A percentile compares a stretch with the other conserved stretches of the same genome.
phyloP scores from a whole-genome alignment of 495 filamentous ascomycete genomes.

The Hypoxylon rickii region DNA sequence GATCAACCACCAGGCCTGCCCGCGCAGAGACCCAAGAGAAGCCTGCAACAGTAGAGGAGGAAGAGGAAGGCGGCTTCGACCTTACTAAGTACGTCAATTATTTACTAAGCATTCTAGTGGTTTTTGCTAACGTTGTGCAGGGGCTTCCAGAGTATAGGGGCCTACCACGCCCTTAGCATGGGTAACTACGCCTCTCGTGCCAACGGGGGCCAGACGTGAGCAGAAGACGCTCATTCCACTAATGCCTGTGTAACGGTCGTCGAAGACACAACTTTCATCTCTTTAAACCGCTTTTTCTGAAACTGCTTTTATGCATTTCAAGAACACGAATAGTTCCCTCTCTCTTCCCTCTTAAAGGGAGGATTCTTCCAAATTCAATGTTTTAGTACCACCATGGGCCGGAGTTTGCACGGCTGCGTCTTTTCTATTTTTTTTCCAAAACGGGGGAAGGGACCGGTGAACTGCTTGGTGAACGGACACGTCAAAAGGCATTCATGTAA shows the following conservation, averaged over 20 bases:
- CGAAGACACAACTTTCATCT: too few species aligned
- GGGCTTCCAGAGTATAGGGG: conserved; percentile 73
- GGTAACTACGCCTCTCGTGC: conserved; percentile 7
- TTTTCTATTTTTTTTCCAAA: neutral
- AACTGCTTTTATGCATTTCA: neutral
- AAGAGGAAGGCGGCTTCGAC: conserved; percentile 63
- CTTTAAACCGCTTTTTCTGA: too few species aligned
- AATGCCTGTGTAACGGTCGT: too few species aligned
- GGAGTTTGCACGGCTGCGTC: neutral
- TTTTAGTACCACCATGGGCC: neutral
- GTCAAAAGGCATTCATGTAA: too few species aligned
- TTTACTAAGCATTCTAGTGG: neutral
- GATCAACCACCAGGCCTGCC: conserved; percentile 20
- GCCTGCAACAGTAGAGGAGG: conserved; percentile 35
- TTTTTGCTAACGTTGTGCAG: conserved; percentile 48
- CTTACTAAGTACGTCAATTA: conserved; percentile 53
- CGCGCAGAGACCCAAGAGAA: conserved; percentile 30
- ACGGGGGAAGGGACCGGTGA: too few species aligned
- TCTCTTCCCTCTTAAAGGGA: neutral
- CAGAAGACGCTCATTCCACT: too few species aligned
- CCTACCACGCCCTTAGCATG: conserved; percentile 55
- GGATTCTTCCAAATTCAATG: neutral
- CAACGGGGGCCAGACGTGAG: conserved; percentile 19
- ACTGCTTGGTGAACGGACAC: too few species aligned
- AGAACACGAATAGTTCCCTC: neutral